Evolutionary conservation across 306 rosid genomes (phyloP).

Genomic region (Citrullus amarus): DNA sequence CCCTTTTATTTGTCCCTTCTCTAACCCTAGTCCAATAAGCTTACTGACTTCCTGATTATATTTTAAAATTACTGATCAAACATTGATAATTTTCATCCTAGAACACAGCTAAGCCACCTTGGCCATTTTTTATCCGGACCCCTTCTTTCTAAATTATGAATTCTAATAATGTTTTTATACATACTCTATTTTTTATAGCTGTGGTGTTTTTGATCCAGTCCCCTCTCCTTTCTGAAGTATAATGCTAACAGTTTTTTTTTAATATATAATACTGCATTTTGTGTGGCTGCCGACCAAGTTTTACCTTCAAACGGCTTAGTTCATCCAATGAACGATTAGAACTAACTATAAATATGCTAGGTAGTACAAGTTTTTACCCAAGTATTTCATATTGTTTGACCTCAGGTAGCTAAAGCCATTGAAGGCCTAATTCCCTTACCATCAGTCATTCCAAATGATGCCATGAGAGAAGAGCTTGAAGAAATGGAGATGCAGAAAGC

Average conservation of each 20-base stretch:
- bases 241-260: not conserved
- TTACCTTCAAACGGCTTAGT: not conserved
- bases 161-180: not conserved
- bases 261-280: not conserved
- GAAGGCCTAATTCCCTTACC: slow-evolving; percentile 19
- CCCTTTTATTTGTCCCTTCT: not conserved
- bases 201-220: not conserved
- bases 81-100: not conserved
- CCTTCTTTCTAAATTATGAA: not conserved
- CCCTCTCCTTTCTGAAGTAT: not conserved
- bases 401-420: slow-evolving; percentile 47
- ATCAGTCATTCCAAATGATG: slow-evolving; percentile 17
- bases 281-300: not conserved
- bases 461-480: slow-evolving; percentile 25
- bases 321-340: not conserved
- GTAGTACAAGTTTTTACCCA: slow-evolving; percentile 9
- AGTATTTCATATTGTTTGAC: slow-evolving; percentile 5
- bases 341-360: not conserved
- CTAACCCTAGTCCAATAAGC: not conserved
- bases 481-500: slow-evolving; percentile 41
- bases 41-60: not conserved
- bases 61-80: not conserved
- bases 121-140: not conserved
- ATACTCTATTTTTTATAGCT: not conserved
- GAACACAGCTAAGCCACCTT: not conserved